These are phyloP conservation scores for Haplosporangium sp. DNA, from an alignment of 371 early-diverging fungal species.

Conservation along the genomic window DNA sequence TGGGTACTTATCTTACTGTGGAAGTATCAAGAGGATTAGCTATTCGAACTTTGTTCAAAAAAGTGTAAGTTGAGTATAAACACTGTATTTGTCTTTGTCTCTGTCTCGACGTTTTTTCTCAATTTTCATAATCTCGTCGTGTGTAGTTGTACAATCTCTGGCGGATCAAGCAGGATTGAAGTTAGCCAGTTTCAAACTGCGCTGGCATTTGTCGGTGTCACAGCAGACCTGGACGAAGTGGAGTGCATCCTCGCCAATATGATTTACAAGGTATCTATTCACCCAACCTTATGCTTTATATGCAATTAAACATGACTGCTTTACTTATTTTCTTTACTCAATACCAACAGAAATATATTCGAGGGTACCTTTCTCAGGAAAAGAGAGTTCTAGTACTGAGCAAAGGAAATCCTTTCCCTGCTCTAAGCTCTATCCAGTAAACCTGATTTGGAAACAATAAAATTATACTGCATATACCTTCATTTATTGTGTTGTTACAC, in stretches of 20 bases:
- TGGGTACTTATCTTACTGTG: slow-evolving; percentile 83
- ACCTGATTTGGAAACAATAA: no score
- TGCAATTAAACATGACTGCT: not conserved
- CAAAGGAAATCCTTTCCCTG: slow-evolving; percentile 84
- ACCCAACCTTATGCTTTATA: not conserved
- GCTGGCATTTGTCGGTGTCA: slow-evolving; percentile 50
- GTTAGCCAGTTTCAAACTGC: slow-evolving; percentile 68
- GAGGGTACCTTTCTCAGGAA: slow-evolving; percentile 90
- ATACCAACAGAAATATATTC: slow-evolving; percentile 75
- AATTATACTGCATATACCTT: no score
- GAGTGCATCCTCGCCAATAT: slow-evolving; percentile 66
- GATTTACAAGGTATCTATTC: slow-evolving; percentile 75
- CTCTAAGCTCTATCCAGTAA: slow-evolving; percentile 14
- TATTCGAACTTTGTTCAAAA: slow-evolving; percentile 80
- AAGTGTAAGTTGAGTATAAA: slow-evolving; percentile 66
- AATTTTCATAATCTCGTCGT: slow-evolving; percentile 1
- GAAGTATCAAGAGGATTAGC: slow-evolving; percentile 80
- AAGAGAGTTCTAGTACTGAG: slow-evolving; percentile 81
- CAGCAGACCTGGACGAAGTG: slow-evolving; percentile 41
- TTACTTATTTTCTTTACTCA: not conserved
- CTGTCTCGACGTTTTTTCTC: not conserved
- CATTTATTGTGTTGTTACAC: no score
- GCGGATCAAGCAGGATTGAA: slow-evolving; percentile 63
- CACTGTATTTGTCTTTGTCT: no score
- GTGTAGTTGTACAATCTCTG: slow-evolving; percentile 64